Evolutionary conservation across 73 alveolate species (phyloP), one percentile per base, ranked within the genome.

Genomic region (Uronychia binucleata): DNA sequence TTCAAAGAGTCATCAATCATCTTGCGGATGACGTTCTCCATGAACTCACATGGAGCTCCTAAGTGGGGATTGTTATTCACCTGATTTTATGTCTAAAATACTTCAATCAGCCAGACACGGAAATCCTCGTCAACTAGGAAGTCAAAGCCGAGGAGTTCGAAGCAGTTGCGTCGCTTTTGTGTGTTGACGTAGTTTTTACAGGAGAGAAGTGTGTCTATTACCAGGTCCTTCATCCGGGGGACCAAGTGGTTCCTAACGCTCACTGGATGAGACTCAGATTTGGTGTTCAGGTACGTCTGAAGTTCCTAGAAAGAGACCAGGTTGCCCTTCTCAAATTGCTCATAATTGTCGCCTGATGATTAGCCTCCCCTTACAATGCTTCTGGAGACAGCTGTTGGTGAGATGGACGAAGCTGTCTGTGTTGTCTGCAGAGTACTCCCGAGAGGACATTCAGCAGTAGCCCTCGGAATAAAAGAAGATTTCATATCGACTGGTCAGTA

Each of bases 21-120:
- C 74, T 74, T 80, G 1, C 84, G 89, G 0, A 86, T 27, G 31
- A 86, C 29, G n/a, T 46, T 46, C 67, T 46, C 67, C 67, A 46
- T 46, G 67, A 46, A 46, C 67, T 11, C 67, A 46, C 19, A 11
- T 33, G 94, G 80, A 75, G 84, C 89, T 92, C 93, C 99, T 19
- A 94, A 81, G 33, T 98, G 94, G 1, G 99, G 99, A 86, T 95
- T 95, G 13, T 98, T 95, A 84, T 95, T 95, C 0, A 95, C 67
- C 67, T 46, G n/a, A n/a, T n/a, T n/a, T n/a, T n/a, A n/a, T n/a
- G n/a, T n/a, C n/a, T n/a, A n/a, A n/a, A n/a, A n/a, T 13, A 90
- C 86, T 77, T 94, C 98, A 26, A 94, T 77, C 82, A 96, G 80
- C 95, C 88, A 90, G 0, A 92, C 84, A 78, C 94, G 79, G 33